phyloP scores from a whole-genome alignment of 2,329 filamentous ascomycete genomes.

The Penicillium nordicum region DNA sequence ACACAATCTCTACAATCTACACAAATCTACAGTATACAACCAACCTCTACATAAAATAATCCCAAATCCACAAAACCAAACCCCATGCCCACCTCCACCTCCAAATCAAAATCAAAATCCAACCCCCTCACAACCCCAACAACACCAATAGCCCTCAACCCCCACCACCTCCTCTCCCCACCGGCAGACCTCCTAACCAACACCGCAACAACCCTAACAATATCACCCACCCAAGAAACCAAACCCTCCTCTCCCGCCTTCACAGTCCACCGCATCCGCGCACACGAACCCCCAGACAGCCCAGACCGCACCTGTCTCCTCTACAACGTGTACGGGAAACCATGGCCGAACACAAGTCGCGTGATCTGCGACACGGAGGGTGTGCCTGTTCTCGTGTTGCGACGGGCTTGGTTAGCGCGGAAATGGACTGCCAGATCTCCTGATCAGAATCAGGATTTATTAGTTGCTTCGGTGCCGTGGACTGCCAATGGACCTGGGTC shows the following conservation, averaged over 20 bases:
- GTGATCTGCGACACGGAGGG: slow-evolving; percentile 14
- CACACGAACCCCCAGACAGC: slow-evolving; percentile 16
- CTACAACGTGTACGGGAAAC: slow-evolving; percentile 16
- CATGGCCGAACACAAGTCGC: slow-evolving; percentile 19
- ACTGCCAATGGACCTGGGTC: not conserved
- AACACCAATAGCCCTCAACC: slow-evolving; percentile 22
- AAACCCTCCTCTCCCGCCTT: slow-evolving; percentile 13
- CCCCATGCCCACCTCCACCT: not conserved
- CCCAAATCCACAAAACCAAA: not conserved
- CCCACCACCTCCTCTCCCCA: slow-evolving; percentile 22
- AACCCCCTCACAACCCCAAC: slow-evolving; percentile 18
- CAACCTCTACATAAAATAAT: not conserved
- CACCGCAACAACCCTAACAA: slow-evolving; percentile 21
- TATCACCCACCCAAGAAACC: slow-evolving; percentile 16
- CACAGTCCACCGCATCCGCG: slow-evolving; percentile 15
- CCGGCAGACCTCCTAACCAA: slow-evolving; percentile 22
- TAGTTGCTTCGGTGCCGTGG: slow-evolving; percentile 1
- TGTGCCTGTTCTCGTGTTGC: slow-evolving; percentile 14
- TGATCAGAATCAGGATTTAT: not conserved
- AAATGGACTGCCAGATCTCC: not conserved
- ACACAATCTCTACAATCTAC: not conserved
- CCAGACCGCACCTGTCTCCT: slow-evolving; percentile 14
- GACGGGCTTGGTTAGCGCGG: slow-evolving; percentile 12
- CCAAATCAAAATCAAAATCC: not conserved
- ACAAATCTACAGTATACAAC: not conserved